Evolutionary conservation across 441 rosid species (phyloP), one percentile per base, ranked within the genome.

Genomic region (Bruguiera hainesii): DNA sequence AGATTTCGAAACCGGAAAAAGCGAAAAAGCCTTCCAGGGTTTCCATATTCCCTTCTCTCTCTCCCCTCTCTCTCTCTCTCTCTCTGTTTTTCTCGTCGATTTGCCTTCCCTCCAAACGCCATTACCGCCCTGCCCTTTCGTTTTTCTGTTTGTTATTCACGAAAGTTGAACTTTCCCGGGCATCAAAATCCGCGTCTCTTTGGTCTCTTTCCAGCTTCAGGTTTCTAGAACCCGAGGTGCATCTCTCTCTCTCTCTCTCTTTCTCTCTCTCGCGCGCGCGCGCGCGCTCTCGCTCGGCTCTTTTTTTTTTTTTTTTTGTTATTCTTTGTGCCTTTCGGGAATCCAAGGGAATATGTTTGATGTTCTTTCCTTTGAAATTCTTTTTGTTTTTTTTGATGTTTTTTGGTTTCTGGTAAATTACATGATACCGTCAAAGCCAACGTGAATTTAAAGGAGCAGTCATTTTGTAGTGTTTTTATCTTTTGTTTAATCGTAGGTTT

Each of bases 71-170:
- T 25, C 56, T 28, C 70, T 8, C 33, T 37, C 42, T 18, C 15
- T 55, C 21, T 25, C 28, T 60, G 63, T 57, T 21, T 31, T 15
- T 63, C 51, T 23, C 61, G 42, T 67, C 48, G 56, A 66, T 55
- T 73, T 77, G 65, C 75, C 68, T 67, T 73, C 75, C 81, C 77
- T 73, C 80, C 76, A 74, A 72, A 73, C 75, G 16, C 75, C 60
- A 39, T 66, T 60, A n/a, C 63, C 46, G 15, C 58, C 31, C 16
- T 55, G 26, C 25, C 13, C 58, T 33, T 30, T 2, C 9, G 5
- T 48, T 15, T 21, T 21, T 8, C 21, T 53, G 48, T 42, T 26
- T 53, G 58, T 53, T 53, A 23, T 29, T 23, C 29, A 23, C 58
- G 28, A 3, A 53, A 53, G 10, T 25, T 53, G 25, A 26, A 26